Conservation (phyloP, 345 rosid species). For the Corymbia maculata region DNA sequence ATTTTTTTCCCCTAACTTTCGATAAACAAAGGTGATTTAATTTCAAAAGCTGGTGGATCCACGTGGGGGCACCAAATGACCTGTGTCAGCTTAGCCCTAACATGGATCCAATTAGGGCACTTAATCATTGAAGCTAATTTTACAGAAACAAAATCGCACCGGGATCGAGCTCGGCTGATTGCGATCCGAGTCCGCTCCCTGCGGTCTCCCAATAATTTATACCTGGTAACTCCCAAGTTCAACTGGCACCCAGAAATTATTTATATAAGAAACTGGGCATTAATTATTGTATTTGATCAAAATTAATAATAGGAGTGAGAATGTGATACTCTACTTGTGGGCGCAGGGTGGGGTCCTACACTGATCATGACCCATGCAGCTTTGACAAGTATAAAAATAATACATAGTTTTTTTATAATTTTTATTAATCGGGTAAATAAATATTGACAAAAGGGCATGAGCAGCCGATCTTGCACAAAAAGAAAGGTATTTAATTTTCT, state of each 20-base stretch:
- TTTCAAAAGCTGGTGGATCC: neutral
- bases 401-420: neutral
- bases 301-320: neutral
- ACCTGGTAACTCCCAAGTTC: neutral
- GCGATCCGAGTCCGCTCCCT: neutral
- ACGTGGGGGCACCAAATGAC: neutral
- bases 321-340: neutral
- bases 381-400: neutral
- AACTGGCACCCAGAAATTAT: neutral
- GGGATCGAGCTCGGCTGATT: neutral
- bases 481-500: neutral
- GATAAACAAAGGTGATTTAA: neutral
- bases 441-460: neutral
- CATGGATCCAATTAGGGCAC: neutral
- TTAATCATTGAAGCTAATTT: constrained; percentile 1
- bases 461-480: neutral
- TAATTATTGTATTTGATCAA: neutral
- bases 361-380: neutral
- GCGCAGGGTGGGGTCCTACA: neutral
- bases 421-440: neutral
- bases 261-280: neutral
- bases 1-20: neutral
- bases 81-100: neutral
- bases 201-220: neutral
- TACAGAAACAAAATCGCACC: neutral